These are phyloP conservation scores for Claviceps paspali DNA, from an alignment of 2,329 filamentous ascomycete species.

Conservation along the genomic window DNA sequence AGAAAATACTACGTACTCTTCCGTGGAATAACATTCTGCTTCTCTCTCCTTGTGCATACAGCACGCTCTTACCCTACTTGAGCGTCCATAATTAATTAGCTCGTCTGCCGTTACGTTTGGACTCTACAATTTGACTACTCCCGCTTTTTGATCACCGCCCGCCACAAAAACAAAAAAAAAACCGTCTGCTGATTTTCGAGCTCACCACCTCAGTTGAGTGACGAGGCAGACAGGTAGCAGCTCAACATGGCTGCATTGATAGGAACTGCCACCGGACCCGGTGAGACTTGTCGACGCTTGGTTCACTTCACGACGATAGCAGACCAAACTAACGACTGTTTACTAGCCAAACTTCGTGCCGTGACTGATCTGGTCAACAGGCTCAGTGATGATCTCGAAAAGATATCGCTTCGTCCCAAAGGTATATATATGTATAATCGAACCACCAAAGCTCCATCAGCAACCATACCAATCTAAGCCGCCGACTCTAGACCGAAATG, in stretches of 20 bases:
- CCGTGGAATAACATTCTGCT: too few species aligned
- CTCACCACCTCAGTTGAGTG: not conserved
- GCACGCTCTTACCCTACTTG: too few species aligned
- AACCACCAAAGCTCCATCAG: not conserved
- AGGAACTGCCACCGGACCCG: constrained; percentile 24
- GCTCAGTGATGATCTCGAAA: constrained; percentile 46
- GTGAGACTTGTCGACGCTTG: constrained; percentile 17
- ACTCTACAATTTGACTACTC: too few species aligned
- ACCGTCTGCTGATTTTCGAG: not conserved
- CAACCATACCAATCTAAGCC: constrained; percentile 2
- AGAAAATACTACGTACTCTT: too few species aligned
- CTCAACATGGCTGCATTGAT: constrained; percentile 12
- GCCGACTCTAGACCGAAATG: constrained; percentile 39
- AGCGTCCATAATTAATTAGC: too few species aligned
- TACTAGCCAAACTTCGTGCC: constrained; percentile 49
- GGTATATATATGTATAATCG: constrained; percentile 42
- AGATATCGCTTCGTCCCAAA: constrained; percentile 40
- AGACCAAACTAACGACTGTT: constrained; percentile 7
- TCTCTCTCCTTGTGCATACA: too few species aligned
- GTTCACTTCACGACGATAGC: too few species aligned
- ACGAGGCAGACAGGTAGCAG: not conserved
- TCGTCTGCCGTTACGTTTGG: too few species aligned
- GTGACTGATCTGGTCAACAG: constrained; percentile 49
- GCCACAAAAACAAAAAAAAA: too few species aligned
- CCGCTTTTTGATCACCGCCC: too few species aligned